phyloP scores from a whole-genome alignment of 2,329 filamentous ascomycete species.

The Pezizomycotina sp. region DNA sequence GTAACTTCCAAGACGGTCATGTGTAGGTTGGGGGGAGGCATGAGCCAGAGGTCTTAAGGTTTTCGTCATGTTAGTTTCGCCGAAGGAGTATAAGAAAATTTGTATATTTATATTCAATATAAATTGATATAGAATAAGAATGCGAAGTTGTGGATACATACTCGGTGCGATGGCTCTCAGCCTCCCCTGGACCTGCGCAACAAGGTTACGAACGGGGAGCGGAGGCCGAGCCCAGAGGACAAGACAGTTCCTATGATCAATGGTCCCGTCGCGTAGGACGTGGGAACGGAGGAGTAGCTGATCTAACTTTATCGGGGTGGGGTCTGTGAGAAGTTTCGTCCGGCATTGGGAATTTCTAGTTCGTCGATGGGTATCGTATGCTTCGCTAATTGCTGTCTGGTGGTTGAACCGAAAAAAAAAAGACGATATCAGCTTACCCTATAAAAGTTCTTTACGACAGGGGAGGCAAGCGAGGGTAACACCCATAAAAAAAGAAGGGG shows the following conservation, averaged over 20 bases:
- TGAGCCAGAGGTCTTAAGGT: conserved; percentile 59
- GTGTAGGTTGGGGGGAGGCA: conserved; percentile 63
- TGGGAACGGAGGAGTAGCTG: conserved; percentile 34
- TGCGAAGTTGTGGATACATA: conserved; percentile 35
- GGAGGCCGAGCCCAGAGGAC: conserved; percentile 81
- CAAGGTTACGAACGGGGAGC: conserved; percentile 48
- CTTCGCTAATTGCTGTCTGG: conserved; percentile 49
- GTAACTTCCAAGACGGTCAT: conserved; percentile 71
- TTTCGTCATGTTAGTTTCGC: conserved; percentile 3
- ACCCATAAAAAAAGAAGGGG: no score
- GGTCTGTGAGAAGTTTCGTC: conserved; percentile 59
- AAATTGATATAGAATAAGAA: neutral
- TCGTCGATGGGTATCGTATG: conserved; percentile 57
- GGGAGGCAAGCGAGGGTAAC: no score
- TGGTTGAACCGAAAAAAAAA: no score
- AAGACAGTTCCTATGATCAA: conserved; percentile 65
- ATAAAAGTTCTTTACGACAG: no score
- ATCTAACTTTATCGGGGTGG: conserved; percentile 53
- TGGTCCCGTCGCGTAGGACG: conserved; percentile 15
- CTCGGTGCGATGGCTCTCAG: conserved; percentile 50
- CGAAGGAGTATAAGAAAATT: no score
- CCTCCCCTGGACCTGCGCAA: conserved; percentile 50
- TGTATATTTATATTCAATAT: neutral
- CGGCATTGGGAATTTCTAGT: conserved; percentile 62
- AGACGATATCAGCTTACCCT: no score